Percentiles rank a stretch among this genome's conserved stretches.
These are phyloP conservation scores for Botrytis galanthina DNA, from an alignment of 2,329 filamentous ascomycete genomes.

Conservation along the genomic window DNA sequence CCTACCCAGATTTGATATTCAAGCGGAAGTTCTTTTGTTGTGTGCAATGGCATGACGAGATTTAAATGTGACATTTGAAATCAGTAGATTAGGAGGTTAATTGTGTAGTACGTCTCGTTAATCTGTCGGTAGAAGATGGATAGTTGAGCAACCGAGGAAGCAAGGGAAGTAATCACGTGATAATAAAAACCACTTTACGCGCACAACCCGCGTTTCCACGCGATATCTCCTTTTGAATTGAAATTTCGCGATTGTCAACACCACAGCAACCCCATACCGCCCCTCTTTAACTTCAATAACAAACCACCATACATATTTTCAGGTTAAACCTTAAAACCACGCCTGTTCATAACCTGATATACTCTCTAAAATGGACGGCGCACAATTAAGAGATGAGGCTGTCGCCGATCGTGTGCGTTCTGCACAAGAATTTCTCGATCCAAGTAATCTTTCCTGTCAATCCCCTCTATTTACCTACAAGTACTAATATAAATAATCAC, in stretches of 20 bases:
- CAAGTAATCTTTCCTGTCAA: slow-evolving; percentile 57
- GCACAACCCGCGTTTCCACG: slow-evolving; percentile 10
- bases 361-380: slow-evolving; percentile 55
- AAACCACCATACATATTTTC: slow-evolving; percentile 3
- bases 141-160: neutral
- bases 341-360: neutral
- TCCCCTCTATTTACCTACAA: slow-evolving; percentile 23
- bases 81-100: neutral
- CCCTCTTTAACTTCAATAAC: neutral
- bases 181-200: slow-evolving; percentile 12
- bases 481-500: slow-evolving; percentile 23
- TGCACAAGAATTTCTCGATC: slow-evolving; percentile 91
- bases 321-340: neutral
- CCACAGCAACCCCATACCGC: slow-evolving; percentile 4
- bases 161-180: neutral
- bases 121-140: neutral
- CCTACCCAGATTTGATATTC: too few species aligned
- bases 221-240: slow-evolving; percentile 12
- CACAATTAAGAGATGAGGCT: slow-evolving; percentile 80
- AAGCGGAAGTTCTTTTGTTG: neutral
- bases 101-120: neutral
- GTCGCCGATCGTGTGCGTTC: slow-evolving; percentile 79
- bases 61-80: too few species aligned
- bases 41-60: neutral
- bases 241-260: slow-evolving; percentile 19